Percentiles rank a stretch among this genome's conserved stretches.
These are phyloP conservation scores for Calonectria pseudoturangicola DNA, from an alignment of 2,329 filamentous ascomycete species.

Conservation along the genomic window DNA sequence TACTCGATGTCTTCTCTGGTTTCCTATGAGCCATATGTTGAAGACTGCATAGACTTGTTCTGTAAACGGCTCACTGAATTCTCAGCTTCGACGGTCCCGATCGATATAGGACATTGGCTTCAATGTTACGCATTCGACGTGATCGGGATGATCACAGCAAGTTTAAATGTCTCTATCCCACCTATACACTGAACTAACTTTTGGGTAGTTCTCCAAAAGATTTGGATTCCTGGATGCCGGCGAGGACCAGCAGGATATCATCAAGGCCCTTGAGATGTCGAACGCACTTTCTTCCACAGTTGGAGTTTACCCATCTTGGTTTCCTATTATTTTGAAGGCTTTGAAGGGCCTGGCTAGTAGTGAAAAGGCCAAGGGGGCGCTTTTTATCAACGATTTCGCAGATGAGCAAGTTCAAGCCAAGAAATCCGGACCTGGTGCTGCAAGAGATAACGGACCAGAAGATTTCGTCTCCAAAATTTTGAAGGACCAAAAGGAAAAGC, in stretches of 20 bases:
- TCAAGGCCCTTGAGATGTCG: background rate
- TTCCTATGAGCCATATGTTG: slow-evolving; percentile 11
- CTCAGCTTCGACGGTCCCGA: background rate
- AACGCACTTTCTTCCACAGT: background rate
- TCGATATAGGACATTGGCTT: slow-evolving; percentile 7
- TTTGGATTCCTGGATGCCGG: slow-evolving; percentile 13
- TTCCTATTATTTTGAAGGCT: background rate
- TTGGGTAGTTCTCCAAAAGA: background rate
- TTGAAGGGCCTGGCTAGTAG: background rate
- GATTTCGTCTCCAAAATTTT: slow-evolving; percentile 11
- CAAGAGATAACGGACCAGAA: background rate
- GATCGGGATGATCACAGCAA: slow-evolving; percentile 20
- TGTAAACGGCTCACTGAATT: background rate
- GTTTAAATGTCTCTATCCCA: background rate
- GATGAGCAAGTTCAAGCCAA: background rate
- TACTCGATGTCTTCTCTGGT: slow-evolving; percentile 9
- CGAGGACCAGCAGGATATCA: background rate
- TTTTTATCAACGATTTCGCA: background rate
- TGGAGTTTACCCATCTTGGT: slow-evolving; percentile 5
- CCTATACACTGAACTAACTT: background rate
- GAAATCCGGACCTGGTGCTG: background rate
- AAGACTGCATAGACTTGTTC: slow-evolving; percentile 1
- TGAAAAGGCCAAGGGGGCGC: background rate
- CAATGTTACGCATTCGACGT: slow-evolving; percentile 14
- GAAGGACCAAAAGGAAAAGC: slow-evolving; percentile 10